Evolutionary conservation across 108 stramenopile genomes (phyloP).

Genomic region (Aurantiochytrium sp.): DNA sequence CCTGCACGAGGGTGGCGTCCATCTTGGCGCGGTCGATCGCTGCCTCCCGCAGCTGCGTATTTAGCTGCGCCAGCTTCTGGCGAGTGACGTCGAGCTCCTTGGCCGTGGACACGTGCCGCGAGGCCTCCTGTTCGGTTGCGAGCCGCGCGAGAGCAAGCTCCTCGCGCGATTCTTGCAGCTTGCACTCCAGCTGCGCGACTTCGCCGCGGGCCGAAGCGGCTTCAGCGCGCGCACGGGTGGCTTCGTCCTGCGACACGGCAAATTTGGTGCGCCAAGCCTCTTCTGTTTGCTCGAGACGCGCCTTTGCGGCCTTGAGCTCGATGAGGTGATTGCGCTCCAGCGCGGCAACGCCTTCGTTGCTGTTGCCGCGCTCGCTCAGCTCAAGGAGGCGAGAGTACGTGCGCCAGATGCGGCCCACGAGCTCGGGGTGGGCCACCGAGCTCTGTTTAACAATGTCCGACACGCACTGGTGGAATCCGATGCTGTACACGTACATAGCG

Average conservation of each 20-base stretch:
- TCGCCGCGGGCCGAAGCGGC: too few species aligned
- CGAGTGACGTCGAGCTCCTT: neutral
- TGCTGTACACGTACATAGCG: conserved; percentile 18
- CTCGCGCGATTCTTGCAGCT: neutral
- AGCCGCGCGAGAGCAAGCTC: neutral
- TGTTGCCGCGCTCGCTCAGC: neutral
- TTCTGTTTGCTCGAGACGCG: neutral
- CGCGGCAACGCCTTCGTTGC: neutral
- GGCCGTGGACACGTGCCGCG: neutral
- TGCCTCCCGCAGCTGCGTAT: neutral
- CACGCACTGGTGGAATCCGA: conserved; percentile 4
- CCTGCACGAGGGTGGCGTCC: neutral
- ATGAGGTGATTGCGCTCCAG: neutral
- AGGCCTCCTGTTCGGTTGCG: neutral
- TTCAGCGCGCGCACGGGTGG: neutral
- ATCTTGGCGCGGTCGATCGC: neutral
- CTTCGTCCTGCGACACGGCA: neutral
- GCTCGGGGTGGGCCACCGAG: neutral
- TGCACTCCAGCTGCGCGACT: neutral
- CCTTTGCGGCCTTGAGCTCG: neutral
- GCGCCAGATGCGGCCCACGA: neutral
- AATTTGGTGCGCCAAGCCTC: neutral
- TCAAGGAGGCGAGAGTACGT: neutral
- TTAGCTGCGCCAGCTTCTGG: neutral
- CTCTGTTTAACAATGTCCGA: neutral